These are phyloP conservation scores for Kodamaea fungicola DNA, from an alignment of 1,139 yeast species.

Conservation along the genomic window DNA sequence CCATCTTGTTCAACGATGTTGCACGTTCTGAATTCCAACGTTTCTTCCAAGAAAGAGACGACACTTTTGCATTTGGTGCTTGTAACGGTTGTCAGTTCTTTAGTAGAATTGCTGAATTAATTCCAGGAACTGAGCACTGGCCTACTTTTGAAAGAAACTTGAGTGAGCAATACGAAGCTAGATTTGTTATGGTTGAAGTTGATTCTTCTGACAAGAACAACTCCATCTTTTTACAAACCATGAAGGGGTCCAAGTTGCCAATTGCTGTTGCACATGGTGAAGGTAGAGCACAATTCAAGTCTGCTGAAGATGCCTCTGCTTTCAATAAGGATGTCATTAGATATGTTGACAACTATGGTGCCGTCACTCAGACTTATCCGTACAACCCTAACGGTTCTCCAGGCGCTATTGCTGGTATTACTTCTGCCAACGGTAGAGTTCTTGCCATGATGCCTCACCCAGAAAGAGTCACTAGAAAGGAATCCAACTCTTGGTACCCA, in stretches of 20 bases:
- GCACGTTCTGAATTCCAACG: slow-evolving; percentile 72
- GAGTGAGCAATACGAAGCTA: slow-evolving; percentile 95
- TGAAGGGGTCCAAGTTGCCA: slow-evolving; percentile 91
- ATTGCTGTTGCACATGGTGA: slow-evolving; percentile 99
- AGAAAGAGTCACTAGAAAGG: slow-evolving; percentile 87
- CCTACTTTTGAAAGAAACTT: slow-evolving; percentile 90
- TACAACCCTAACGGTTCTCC: slow-evolving; percentile 97
- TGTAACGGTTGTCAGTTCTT: slow-evolving; percentile 99
- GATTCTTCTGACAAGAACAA: slow-evolving; percentile 46
- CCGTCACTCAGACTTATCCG: slow-evolving; percentile 78
- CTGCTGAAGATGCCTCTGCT: slow-evolving; percentile 38
- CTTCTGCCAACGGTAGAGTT: slow-evolving; percentile 89
- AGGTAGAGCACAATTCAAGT: slow-evolving; percentile 78
- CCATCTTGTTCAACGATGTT: slow-evolving; percentile 80
- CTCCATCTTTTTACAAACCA: slow-evolving; percentile 78
- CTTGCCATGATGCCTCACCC: slow-evolving; percentile 99
- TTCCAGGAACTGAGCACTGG: slow-evolving; percentile 97
- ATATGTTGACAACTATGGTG: slow-evolving; percentile 89
- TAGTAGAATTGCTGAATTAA: slow-evolving; percentile 79
- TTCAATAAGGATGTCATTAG: slow-evolving; percentile 56
- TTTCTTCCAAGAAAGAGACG: slow-evolving; percentile 81
- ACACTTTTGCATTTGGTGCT: slow-evolving; percentile 98
- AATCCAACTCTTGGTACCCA: slow-evolving; percentile 91
- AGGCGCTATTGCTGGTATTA: slow-evolving; percentile 88
- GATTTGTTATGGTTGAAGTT: slow-evolving; percentile 86